A percentile compares a stretch with the other conserved stretches of the same genome.
Evolutionary conservation across 805 yeast genomes (phyloP).

Genomic region (Cyberlindnera samutprakarnensis): DNA sequence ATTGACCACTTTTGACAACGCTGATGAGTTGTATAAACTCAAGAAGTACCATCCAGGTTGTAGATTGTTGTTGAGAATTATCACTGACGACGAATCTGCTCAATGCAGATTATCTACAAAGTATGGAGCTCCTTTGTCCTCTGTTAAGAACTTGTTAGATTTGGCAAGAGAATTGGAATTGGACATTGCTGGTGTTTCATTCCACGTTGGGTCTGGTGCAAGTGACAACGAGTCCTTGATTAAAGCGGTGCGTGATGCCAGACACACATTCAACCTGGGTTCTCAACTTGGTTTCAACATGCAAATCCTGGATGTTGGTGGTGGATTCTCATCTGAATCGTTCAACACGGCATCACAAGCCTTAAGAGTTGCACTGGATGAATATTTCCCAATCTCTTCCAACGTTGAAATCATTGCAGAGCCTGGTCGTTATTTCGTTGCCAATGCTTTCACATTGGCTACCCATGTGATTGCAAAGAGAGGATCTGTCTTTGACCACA

Average conservation of each 20-base stretch:
- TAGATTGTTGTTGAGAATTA: slow-evolving; percentile 67
- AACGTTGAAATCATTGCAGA: slow-evolving; percentile 69
- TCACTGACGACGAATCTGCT: slow-evolving; percentile 85
- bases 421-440: slow-evolving; percentile 87
- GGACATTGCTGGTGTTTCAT: slow-evolving; percentile 77
- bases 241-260: slow-evolving; percentile 68
- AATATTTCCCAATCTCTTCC: slow-evolving; percentile 45
- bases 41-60: slow-evolving; percentile 60
- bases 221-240: slow-evolving; percentile 58
- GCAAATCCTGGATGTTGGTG: slow-evolving; percentile 78
- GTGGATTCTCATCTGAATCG: slow-evolving; percentile 70
- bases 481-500: slow-evolving; percentile 27
- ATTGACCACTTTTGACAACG: slow-evolving; percentile 84
- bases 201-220: slow-evolving; percentile 96
- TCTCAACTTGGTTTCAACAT: slow-evolving; percentile 37
- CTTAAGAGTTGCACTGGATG: slow-evolving; percentile 47
- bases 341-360: slow-evolving; percentile 54
- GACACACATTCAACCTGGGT: slow-evolving; percentile 57
- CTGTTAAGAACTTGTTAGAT: slow-evolving; percentile 47
- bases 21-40: slow-evolving; percentile 75
- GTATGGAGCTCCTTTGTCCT: slow-evolving; percentile 69
- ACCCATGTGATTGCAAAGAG: slow-evolving; percentile 84
- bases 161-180: slow-evolving; percentile 56
- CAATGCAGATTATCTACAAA: slow-evolving; percentile 82
- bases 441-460: slow-evolving; percentile 79